Base-by-base conservation (phyloP, 1,284 basidiomycete genomes). In the Leccinum huronense region DNA sequence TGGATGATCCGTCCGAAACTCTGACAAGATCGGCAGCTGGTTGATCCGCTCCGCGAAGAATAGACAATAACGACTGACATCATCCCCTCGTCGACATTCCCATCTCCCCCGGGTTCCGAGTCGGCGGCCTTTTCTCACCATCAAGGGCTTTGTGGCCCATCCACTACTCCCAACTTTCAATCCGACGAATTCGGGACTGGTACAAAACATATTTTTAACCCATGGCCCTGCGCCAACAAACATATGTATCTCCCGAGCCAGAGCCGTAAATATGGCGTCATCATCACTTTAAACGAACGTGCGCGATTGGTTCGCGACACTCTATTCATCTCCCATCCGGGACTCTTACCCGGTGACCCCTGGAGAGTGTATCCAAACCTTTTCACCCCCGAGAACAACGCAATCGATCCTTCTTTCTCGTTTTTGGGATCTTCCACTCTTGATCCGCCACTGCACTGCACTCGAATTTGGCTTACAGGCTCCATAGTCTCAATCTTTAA, bases 1-100 rank as follows among this genome's bases (percentile, higher is more conserved):
- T 27, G 30, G 58, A 67, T 67, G 55, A 65, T 71, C 70, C 69
- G 69, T 65, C 65, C 69, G 67, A 11, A 48, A 23, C 23, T 23
- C 23, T 48, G 45, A 14, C 19, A 27, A 23, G 33, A 61, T 42
- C 40, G 27, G 51, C 23, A 34, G 10, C 23, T 23, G 23, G 23
- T 56, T 48, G 30, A 64, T 42, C 38, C 60, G 48, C 61, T 42
- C 53, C 55, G 55, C 27, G 31, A 59, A 34, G 42, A 48, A 13
- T 23, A 51, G n/a, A 67, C 64, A 65, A 65, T 67, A 27, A 30
- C 45, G 51, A 27, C 58, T 30, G 55, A 10, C 19, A 45, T 45
- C 42, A 45, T 45, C 42, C 23, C n/a, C 42, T 45, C n/a, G 42
- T 45, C n/a, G 8, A 45, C n/a, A 5, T 9, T n/a, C 10, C 2